Base-by-base conservation (phyloP, 495 filamentous ascomycete genomes). In the Penicillium ucsense region DNA sequence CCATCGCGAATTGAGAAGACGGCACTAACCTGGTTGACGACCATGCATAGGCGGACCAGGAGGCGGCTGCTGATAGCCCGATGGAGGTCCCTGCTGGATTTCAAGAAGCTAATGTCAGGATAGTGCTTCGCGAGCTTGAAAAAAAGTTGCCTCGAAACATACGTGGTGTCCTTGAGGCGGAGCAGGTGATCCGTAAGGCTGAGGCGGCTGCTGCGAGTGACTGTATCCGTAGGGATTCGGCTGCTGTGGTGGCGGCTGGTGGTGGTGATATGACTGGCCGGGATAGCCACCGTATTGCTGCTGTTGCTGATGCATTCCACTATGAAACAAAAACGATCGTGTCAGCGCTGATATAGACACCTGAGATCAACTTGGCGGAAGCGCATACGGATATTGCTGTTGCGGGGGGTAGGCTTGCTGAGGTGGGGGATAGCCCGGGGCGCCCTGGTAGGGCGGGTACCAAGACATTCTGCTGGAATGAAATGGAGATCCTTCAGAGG, bases 401-500 rank as follows among this genome's bases (percentile, higher is more conserved):
- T 61, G 68, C 51, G 59, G 59, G 49, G 56, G 56, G 43, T 57
- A 60, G 38, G 49, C 38, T 31, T 51, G 65, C 51, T 75, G 70
- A 45, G 61, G 72, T 49, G 73, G 72, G 54, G 72, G 73, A 53
- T 78, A 77, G 36, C 70, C 71, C 51, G 73, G 70, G 38, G 62
- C 53, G 38, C 68, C 71, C 38, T 61, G 61, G 48, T 72, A 71
- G 33, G 72, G 67, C 32, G 72, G 73, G 49, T 76, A 78, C 51
- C 73, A 77, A 47, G 75, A 78, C 75, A 78, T 78, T 47, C 53
- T 48, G 36, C 20, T 28, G 31, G 31, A 9, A 27, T 7, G 40
- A 35, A 29, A 29, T 29, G 8, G 31, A 27, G 9, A 35, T 33
- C 41, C 31, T 31, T 43, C 31, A 31, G 5, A 34, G 20, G 9